Conservation (phyloP, 768 basidiomycete species). For the Mrakia blollopis region DNA sequence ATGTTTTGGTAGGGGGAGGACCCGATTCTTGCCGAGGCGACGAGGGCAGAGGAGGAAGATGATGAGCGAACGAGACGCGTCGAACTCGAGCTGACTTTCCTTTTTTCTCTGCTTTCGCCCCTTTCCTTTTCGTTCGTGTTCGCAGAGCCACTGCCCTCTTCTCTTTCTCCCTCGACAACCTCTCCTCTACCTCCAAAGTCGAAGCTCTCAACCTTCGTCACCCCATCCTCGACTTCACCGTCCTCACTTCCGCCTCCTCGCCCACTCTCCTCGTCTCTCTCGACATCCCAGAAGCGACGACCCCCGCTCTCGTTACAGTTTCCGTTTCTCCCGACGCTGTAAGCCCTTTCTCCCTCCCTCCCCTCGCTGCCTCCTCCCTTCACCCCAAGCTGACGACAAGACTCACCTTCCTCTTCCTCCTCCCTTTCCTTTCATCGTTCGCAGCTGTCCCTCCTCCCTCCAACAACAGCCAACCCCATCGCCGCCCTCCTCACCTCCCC, state of each 20-base stretch:
- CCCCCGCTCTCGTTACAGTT: not conserved
- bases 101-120: no score
- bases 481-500: slow-evolving; percentile 2
- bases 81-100: not conserved
- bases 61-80: not conserved
- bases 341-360: not conserved
- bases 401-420: not conserved
- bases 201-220: slow-evolving; percentile 52
- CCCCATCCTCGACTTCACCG: slow-evolving; percentile 60
- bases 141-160: slow-evolving; percentile 67
- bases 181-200: slow-evolving; percentile 39
- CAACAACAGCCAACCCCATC: not conserved
- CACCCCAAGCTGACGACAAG: no score
- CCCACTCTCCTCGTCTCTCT: slow-evolving; percentile 50
- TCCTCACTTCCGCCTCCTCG: slow-evolving; percentile 33
- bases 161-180: slow-evolving; percentile 46
- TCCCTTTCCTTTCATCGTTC: not conserved
- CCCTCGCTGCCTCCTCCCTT: not conserved
- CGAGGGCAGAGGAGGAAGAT: no score
- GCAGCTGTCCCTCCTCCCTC: not conserved
- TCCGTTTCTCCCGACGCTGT: not conserved
- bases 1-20: no score
- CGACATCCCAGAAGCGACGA: slow-evolving; percentile 42
- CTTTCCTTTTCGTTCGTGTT: not conserved
- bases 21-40: no score